These are phyloP conservation scores for Dalechampia spathulata DNA, from an alignment of 441 rosid species.

Conservation along the genomic window DNA sequence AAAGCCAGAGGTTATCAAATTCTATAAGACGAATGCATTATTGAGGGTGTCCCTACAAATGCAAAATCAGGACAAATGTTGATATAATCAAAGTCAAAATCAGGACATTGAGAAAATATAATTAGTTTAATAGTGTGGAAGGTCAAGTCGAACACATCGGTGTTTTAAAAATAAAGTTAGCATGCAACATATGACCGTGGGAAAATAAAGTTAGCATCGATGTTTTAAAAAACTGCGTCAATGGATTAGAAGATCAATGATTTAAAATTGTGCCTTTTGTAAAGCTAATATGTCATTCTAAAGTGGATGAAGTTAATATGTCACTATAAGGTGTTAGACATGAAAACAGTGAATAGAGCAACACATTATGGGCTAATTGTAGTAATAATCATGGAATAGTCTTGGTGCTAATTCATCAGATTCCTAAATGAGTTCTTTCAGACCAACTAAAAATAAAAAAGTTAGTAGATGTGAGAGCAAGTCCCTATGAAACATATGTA, in stretches of 20 bases:
- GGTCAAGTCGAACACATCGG: slow-evolving; percentile 25
- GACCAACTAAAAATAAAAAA: slow-evolving; percentile 4
- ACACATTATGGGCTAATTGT: slow-evolving; percentile 8
- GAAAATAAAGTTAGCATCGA: too few relatives aligned
- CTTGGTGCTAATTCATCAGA: background rate
- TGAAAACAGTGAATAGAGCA: background rate
- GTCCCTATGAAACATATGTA: background rate
- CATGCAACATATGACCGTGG: slow-evolving; percentile 18
- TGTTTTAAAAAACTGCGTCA: too few relatives aligned
- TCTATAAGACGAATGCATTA: slow-evolving; percentile 20
- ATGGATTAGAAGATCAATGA: slow-evolving; percentile 3
- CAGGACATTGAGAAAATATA: slow-evolving; percentile 27
- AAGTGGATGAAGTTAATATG: background rate
- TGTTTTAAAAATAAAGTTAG: slow-evolving; percentile 15
- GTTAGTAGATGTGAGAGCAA: background rate
- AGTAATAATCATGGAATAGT: background rate
- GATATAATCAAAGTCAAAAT: slow-evolving; percentile 30
- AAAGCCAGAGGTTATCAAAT: slow-evolving; percentile 16
- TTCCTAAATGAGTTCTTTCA: background rate
- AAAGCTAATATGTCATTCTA: background rate
- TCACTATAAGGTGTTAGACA: slow-evolving; percentile 1
- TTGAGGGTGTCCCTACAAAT: slow-evolving; percentile 21
- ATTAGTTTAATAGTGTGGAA: slow-evolving; percentile 20
- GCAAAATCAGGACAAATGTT: slow-evolving; percentile 16
- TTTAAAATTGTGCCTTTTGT: background rate